Evolutionary conservation across 2,329 filamentous ascomycete genomes (phyloP), one percentile per base, ranked within the genome.

Genomic region (Fulvia fulva): DNA sequence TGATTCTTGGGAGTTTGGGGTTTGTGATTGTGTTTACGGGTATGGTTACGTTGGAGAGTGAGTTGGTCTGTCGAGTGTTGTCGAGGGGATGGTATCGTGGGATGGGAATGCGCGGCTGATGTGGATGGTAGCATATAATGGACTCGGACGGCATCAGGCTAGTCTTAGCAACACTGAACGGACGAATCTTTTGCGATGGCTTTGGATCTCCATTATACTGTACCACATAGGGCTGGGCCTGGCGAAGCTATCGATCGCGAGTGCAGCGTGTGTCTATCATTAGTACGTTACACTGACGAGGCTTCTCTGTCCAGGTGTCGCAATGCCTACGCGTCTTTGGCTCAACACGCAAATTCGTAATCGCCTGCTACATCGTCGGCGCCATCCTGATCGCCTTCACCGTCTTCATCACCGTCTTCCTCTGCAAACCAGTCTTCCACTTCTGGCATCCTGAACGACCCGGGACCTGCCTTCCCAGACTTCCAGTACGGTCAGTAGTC

Each of bases 401-500:
- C 16, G 34, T 37, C 23, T 50, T 37, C 28, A 55, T 44, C 21
- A 26, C 53, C 11, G 44, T 37, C 1, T 50, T 49, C 44, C 23
- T 55, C 5, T 55, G 46, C 23, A 16, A 46, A 23, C 37, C 55
- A 11, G 21, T 46, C 23, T 32, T 28, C 6, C 37, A 30, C 22
- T 68, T 70, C 54, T 71, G 69, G 66, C 21, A 52, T n/a, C 34
- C 23, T 19, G 51, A 53, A 14, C 11, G 41, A 9, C 37, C 23
- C 2, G 53, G 58, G 44, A 51, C 51, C n/a, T 67, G 66, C 34
- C 37, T 67, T 16, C 56, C 63, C 32, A 49, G 59, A 16, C 54
- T 58, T 6, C 59, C 61, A 8, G 32, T 66, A 16, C 67, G 68
- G 68, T 68, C 63, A 12, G 28, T 30, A 16, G 11, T 5, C 26